Base-by-base conservation (phyloP, 2,329 filamentous ascomycete species). In the Alternaria triticimaculans region DNA sequence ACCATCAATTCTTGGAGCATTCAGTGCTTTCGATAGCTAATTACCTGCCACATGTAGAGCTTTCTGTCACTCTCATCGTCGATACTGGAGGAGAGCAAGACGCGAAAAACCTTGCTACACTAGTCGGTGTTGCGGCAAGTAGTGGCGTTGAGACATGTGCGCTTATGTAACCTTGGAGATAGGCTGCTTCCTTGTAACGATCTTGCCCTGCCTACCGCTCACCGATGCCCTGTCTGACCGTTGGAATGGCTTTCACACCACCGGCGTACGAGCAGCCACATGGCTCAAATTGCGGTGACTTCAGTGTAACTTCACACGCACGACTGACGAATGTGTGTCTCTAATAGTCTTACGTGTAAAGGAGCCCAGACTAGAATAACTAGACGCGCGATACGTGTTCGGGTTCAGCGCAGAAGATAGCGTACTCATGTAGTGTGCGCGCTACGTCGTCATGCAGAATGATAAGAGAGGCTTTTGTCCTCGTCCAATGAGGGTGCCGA, bases 251-350 rank as follows among this genome's bases (percentile, higher is more conserved):
- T 41, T 45, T 51, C 5, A 15, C 55, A 20, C 50, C 37, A 57
- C 44, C 25, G 30, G 41, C 14, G 54, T 30, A 62, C 61, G 50
- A 58, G 28, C 57, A 59, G 53, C 56, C 63, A 65, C 57, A 61
- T 67, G 54, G 65, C 63, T 55, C 45, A 65, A 67, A 65, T 28
- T 56, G 60, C 57, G 60, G 63, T 59, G 55, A 60, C 59, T 25
- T 45, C 44, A 62, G 65, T 59, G 18, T 26, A 12, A 23, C 51
- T 10, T 60, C 56, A 28, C 21, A 28, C 50, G 14, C 26, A 33
- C 23, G 21, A 33, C 8, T 15, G 14, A 15, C 45, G 8, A 7
- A n/a, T 44, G 15, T 49, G 15, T 15, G 15, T 28, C 20, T 21
- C 6, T 18, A 18, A 10, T 30, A 53, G 26, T 25, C 23, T 50